These are phyloP conservation scores for Rhodamnia argentea DNA, from an alignment of 345 rosid species.

Conservation along the genomic window DNA sequence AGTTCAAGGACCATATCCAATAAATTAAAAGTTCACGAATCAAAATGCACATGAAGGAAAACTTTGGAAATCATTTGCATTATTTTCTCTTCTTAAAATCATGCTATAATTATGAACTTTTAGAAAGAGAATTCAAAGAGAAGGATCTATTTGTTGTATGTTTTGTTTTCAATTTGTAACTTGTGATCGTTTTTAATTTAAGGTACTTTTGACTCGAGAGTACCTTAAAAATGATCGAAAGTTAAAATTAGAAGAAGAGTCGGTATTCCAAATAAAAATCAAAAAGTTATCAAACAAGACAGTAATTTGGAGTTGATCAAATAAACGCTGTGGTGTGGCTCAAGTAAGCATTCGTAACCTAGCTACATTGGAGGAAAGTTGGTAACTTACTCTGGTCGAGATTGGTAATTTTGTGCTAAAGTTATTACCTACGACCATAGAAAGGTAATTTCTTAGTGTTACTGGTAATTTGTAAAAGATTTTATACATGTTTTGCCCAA, in stretches of 20 bases:
- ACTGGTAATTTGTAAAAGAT: background rate
- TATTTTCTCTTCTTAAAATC: background rate
- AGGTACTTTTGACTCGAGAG: too few relatives aligned
- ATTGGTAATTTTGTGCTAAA: background rate
- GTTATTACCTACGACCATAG: background rate
- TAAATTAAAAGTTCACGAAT: accelerated
- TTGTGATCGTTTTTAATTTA: too few relatives aligned
- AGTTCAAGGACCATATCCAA: accelerated
- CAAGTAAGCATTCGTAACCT: background rate
- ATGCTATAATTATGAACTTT: background rate
- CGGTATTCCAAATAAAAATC: background rate
- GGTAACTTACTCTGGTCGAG: background rate
- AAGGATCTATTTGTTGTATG: too few relatives aligned
- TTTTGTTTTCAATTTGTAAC: background rate
- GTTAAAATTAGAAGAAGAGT: background rate
- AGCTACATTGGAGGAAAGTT: background rate
- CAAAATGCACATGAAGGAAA: accelerated
- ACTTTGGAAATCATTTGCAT: accelerated
- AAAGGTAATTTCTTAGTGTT: background rate
- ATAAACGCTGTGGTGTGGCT: accelerated
- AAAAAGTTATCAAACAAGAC: background rate
- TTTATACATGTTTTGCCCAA: background rate
- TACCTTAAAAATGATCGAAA: background rate
- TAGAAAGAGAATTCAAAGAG: too few relatives aligned
- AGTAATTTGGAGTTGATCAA: background rate